These are phyloP conservation scores for Curvularia hawaiiensis DNA, from an alignment of 2,329 filamentous ascomycete genomes.

Conservation along the genomic window DNA sequence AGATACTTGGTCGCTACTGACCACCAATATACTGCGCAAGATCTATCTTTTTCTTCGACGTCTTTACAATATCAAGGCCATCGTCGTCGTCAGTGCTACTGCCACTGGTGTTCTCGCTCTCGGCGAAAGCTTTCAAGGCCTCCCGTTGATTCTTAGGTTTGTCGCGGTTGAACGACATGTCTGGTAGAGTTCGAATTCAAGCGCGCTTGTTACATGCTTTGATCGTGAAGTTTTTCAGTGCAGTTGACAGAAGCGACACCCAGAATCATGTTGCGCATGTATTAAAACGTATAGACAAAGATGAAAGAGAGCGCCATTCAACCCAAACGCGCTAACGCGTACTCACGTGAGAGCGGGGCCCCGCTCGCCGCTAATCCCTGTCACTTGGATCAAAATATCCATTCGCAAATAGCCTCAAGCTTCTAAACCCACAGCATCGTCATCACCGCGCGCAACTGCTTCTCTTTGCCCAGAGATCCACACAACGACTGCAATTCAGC, in stretches of 20 bases:
- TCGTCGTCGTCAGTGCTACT: constrained; percentile 43
- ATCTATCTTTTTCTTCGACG: constrained; percentile 39
- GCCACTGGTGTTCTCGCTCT: constrained; percentile 31
- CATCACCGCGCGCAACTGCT: constrained; percentile 5
- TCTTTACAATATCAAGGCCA: constrained; percentile 51
- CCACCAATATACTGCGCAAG: constrained; percentile 44
- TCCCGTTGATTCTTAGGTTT: constrained; percentile 23
- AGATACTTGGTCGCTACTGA: constrained; percentile 11
- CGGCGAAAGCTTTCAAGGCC: constrained; percentile 31
- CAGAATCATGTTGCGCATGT: background rate
- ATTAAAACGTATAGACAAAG: background rate
- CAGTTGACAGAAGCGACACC: background rate
- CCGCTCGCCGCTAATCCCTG: constrained; percentile 11
- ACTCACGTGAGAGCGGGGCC: constrained; percentile 37
- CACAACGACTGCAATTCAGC: background rate
- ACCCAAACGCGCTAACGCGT: constrained; percentile 29
- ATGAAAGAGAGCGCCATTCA: background rate
- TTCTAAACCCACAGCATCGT: constrained; percentile 7
- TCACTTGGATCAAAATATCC: constrained; percentile 5
- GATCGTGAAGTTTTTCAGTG: background rate
- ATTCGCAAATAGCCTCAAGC: constrained; percentile 8
- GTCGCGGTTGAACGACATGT: constrained; percentile 26
- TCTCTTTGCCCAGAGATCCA: background rate
- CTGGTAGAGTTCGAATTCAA: background rate
- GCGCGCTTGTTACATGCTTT: background rate